Evolutionary conservation across 2,329 filamentous ascomycete species (phyloP), one percentile per base, ranked within the genome.

Genomic region (Arthrobotrys conoides): DNA sequence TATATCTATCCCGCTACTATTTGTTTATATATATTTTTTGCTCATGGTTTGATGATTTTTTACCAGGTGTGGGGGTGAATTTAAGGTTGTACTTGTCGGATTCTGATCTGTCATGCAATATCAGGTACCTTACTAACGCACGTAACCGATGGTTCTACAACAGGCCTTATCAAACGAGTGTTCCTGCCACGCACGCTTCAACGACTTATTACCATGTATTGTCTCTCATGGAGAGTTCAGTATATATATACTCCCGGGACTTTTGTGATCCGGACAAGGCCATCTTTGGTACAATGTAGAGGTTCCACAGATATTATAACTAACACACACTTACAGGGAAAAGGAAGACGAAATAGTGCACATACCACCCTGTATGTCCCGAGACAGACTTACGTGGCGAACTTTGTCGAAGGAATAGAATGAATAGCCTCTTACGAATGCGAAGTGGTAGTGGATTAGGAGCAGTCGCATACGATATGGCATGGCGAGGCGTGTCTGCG

Each of bases 341-440:
- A 41, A 44, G 12, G 27, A 22, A 20, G 30, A 24, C 10, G 20
- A 44, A 27, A 12, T 24, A 44, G 57, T 41, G 36, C 9, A 44
- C 57, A 10, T n/a, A 20, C 9, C 24, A 61, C 36, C 36, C 53
- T 36, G 57, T n/a, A 20, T 3, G 57, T n/a, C 57, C 57, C 57
- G 36, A 61, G 57, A 61, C 57, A 61, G 57, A 61, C n/a, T 61
- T 61, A 61, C 57, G 57, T 44, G 57, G 57, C 57, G 12, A 10
- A 16, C 33, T 24, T 24, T 24, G 9, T 44, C 4, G 12, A 44
- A 59, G n/a, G 18, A 44, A 24, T 18, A 44, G 36, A 27, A 44
- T 36, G 16, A 41, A 24, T 44, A 44, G 9, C 20, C 33, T 30
- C 27, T 41, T 61, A 61, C 57, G 57, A 24, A 44, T 61, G 14